These are phyloP conservation scores for Lactarius evosmus DNA, from an alignment of 768 basidiomycete species.

Conservation along the genomic window DNA sequence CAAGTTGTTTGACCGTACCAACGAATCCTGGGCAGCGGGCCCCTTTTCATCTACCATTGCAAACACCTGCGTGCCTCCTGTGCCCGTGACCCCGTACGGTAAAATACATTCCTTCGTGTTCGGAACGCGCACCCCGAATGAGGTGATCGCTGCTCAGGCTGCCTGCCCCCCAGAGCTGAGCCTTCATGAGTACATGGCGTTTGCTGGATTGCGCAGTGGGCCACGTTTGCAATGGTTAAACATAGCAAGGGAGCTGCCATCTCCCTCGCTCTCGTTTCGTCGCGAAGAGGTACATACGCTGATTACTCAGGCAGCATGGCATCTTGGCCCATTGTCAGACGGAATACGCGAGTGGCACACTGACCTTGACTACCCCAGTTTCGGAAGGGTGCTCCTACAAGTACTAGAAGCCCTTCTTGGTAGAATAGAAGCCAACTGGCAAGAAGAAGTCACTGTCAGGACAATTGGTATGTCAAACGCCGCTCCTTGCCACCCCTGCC, in stretches of 20 bases:
- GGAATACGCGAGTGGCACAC: slow-evolving; percentile 40
- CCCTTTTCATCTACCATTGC: not conserved
- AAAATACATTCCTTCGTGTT: not conserved
- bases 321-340: slow-evolving; percentile 37
- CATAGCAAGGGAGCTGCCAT: slow-evolving; percentile 43
- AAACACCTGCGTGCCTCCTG: not conserved
- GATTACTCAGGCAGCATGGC: slow-evolving; percentile 44
- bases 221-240: slow-evolving; percentile 48
- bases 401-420: slow-evolving; percentile 38
- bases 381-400: slow-evolving; percentile 37
- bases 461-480: slow-evolving; percentile 1
- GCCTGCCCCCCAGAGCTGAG: slow-evolving; percentile 41
- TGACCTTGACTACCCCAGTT: slow-evolving; percentile 36
- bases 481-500: not conserved
- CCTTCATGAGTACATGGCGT: slow-evolving; percentile 47
- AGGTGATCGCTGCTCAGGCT: slow-evolving; percentile 41
- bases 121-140: slow-evolving; percentile 38
- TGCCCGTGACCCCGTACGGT: not conserved
- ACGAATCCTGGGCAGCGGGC: not conserved
- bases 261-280: slow-evolving; percentile 40
- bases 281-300: slow-evolving; percentile 41
- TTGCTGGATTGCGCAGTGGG: slow-evolving; percentile 47
- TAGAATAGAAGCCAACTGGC: slow-evolving; percentile 43
- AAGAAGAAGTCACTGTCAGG: slow-evolving; percentile 20
- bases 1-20: not conserved